phyloP scores from a whole-genome alignment of 768 basidiomycete species.

The Tricholomella constricta region DNA sequence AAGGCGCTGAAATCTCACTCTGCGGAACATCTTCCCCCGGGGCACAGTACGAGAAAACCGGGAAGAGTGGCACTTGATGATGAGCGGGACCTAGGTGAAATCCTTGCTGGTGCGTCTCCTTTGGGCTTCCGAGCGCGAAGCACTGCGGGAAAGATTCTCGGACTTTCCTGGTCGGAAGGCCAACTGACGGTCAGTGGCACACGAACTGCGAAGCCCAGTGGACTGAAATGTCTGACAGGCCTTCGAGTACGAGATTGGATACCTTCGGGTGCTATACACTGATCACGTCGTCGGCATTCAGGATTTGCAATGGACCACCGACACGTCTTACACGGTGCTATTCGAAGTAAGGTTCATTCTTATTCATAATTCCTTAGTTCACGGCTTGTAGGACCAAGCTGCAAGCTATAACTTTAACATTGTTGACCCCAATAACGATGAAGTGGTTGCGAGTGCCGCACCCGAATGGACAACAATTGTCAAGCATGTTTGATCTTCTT shows the following conservation, averaged over 20 bases:
- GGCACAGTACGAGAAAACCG: slow-evolving; percentile 21
- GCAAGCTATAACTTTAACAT: slow-evolving; percentile 37
- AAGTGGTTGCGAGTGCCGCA: slow-evolving; percentile 10
- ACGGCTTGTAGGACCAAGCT: slow-evolving; percentile 36
- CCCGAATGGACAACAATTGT: slow-evolving; percentile 6
- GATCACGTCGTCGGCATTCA: slow-evolving; percentile 27
- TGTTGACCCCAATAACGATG: slow-evolving; percentile 39
- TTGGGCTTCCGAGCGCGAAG: slow-evolving; percentile 28
- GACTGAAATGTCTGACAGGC: slow-evolving; percentile 27
- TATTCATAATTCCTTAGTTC: neutral
- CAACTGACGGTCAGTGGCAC: slow-evolving; percentile 39
- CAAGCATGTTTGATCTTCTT: slow-evolving; percentile 5
- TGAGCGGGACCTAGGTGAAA: slow-evolving; percentile 32
- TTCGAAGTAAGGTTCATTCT: slow-evolving; percentile 36
- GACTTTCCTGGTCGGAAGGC: slow-evolving; percentile 49
- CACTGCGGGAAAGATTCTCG: slow-evolving; percentile 33
- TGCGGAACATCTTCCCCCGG: slow-evolving; percentile 41
- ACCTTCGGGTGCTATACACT: slow-evolving; percentile 32
- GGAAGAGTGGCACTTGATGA: slow-evolving; percentile 36
- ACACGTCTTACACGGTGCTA: slow-evolving; percentile 39
- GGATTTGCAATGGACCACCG: slow-evolving; percentile 40
- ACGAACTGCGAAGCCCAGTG: neutral
- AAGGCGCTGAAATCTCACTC: slow-evolving; percentile 54
- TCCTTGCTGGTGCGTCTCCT: slow-evolving; percentile 28
- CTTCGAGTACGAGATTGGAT: slow-evolving; percentile 36